A percentile compares a stretch with the other conserved stretches of the same genome.
Evolutionary conservation across 352 stramenopile genomes (phyloP).

Genomic region (Globisporangium orthogonon): DNA sequence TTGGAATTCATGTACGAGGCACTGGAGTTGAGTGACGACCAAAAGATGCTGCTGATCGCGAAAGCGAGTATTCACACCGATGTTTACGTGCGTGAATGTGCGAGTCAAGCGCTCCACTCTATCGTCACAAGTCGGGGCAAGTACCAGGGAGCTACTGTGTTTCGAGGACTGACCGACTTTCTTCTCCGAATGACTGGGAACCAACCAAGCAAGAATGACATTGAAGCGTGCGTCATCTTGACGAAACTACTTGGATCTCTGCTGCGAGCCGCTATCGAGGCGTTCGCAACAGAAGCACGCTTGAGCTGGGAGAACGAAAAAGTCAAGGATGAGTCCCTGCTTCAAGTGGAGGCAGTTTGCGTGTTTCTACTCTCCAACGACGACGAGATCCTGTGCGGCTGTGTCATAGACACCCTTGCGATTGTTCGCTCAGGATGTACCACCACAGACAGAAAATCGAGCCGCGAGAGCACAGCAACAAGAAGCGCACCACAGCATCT

Average conservation of each 20-base stretch:
- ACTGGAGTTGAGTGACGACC: conserved; percentile 46
- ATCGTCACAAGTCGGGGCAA: conserved; percentile 18
- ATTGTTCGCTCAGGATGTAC: conserved; percentile 15
- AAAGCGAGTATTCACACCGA: conserved; percentile 46
- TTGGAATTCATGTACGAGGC: conserved; percentile 40
- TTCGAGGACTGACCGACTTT: conserved; percentile 57
- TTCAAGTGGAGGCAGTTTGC: conserved; percentile 51
- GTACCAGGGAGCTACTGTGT: conserved; percentile 22
- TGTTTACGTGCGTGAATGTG: conserved; percentile 26
- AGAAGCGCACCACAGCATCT: neutral
- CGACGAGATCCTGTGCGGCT: conserved; percentile 20
- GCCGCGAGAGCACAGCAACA: neutral
- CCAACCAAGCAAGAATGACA: conserved; percentile 17
- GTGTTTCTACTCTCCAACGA: conserved; percentile 57
- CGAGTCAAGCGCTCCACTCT: conserved; percentile 25
- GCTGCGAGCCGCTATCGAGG: conserved; percentile 14
- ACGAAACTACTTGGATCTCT: conserved; percentile 26
- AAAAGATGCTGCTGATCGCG: conserved; percentile 57
- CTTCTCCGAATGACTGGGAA: conserved; percentile 44
- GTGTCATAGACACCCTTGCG: conserved; percentile 26
- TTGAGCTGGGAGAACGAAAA: conserved; percentile 28
- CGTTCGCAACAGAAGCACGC: neutral
- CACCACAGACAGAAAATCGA: neutral
- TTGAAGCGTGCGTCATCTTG: conserved; percentile 28
- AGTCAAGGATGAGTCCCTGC: conserved; percentile 35